A percentile compares a stretch with the other conserved stretches of the same genome.
These are phyloP conservation scores for Beauveria sp. DNA, from an alignment of 2,329 filamentous ascomycete genomes.

Conservation along the genomic window DNA sequence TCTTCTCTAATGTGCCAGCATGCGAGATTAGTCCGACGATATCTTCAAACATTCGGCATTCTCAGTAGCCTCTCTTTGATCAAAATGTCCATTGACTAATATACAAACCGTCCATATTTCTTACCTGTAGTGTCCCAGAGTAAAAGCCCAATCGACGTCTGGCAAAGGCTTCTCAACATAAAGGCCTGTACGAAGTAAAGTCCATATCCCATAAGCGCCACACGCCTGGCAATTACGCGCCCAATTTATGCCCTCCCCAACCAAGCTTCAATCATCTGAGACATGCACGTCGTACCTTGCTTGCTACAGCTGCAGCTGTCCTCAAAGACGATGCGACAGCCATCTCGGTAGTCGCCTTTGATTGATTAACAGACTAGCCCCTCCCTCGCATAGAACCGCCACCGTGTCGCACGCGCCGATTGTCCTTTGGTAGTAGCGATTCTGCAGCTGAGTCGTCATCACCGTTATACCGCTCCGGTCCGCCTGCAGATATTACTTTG, in stretches of 20 bases:
- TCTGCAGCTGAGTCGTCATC: constrained; percentile 24
- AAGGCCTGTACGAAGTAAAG: neutral
- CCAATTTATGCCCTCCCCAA: neutral
- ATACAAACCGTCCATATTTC: too few relatives aligned
- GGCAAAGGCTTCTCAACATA: neutral
- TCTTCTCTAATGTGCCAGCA: too few relatives aligned
- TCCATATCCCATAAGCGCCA: neutral
- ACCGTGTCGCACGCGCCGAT: constrained; percentile 30
- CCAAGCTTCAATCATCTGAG: neutral
- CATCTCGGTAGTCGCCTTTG: neutral
- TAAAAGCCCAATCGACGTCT: too few relatives aligned
- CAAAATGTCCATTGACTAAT: too few relatives aligned
- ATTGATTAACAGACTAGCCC: neutral
- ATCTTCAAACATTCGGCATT: too few relatives aligned
- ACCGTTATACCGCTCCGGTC: constrained; percentile 55
- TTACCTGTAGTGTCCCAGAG: too few relatives aligned
- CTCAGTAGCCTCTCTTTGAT: too few relatives aligned
- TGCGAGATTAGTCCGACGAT: too few relatives aligned
- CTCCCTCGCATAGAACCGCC: constrained; percentile 9
- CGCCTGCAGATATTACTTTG: constrained; percentile 59
- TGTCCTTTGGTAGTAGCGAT: constrained; percentile 27
- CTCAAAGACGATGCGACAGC: neutral
- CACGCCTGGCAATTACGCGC: neutral
- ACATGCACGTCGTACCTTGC: neutral
- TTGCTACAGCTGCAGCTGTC: neutral